Conservation (phyloP, 2,329 filamentous ascomycete species). For the Aotearoamyces nothofagi region DNA sequence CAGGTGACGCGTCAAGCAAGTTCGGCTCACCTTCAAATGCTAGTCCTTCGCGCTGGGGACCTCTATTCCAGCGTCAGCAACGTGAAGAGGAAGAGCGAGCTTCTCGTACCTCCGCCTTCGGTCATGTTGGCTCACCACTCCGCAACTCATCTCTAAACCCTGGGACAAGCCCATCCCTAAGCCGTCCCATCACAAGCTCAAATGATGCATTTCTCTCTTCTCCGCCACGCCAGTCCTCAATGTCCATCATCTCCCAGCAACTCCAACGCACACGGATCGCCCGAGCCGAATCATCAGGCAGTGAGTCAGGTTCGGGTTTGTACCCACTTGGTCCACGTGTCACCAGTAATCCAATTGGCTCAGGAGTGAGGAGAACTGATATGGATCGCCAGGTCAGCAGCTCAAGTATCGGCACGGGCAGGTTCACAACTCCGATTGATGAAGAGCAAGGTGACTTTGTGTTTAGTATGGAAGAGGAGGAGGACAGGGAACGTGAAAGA, state of each 20-base stretch:
- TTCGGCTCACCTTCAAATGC: constrained; percentile 44
- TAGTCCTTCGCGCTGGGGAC: constrained; percentile 45
- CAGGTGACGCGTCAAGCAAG: constrained; percentile 31
- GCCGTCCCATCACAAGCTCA: constrained; percentile 18
- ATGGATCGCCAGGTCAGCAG: constrained; percentile 39
- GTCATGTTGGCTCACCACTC: constrained; percentile 50
- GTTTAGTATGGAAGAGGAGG: constrained; percentile 50
- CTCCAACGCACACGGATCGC: constrained; percentile 41
- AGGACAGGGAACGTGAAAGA: constrained; percentile 31
- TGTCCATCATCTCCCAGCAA: constrained; percentile 45
- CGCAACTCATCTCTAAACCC: constrained; percentile 40
- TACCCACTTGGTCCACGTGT: constrained; percentile 31
- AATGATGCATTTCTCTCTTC: constrained; percentile 18
- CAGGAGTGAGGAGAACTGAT: constrained; percentile 23
- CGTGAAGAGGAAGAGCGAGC: constrained; percentile 33
- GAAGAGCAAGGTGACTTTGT: constrained; percentile 50
- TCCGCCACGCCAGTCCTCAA: constrained; percentile 24
- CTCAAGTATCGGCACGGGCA: constrained; percentile 32
- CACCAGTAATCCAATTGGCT: constrained; percentile 22
- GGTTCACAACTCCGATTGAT: constrained; percentile 49
- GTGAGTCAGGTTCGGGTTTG: constrained; percentile 26
- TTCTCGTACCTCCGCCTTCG: constrained; percentile 37
- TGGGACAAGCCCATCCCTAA: constrained; percentile 23
- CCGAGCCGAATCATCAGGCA: constrained; percentile 24
- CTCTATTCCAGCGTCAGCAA: constrained; percentile 42